A percentile compares a stretch with the other conserved stretches of the same genome.
Conservation (phyloP, 106 monocot genomes). For the Gastrodia elata region DNA sequence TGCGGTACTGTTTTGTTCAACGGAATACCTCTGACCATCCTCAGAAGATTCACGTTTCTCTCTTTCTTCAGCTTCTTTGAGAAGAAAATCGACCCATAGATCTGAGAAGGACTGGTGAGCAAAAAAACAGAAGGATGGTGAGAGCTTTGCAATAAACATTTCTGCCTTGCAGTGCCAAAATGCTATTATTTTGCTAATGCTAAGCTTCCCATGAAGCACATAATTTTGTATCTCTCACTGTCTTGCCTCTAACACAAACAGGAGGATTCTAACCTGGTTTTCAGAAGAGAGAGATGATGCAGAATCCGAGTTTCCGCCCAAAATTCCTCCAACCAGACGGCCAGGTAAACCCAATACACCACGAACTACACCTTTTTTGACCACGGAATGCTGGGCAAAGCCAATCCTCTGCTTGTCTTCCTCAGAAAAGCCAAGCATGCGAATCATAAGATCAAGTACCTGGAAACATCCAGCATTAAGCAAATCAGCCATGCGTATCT, state of each 20-base stretch:
- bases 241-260: no score
- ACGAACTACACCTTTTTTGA: slow-evolving; percentile 80
- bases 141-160: neutral
- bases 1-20: neutral
- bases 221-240: no score
- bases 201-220: no score
- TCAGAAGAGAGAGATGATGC: slow-evolving; percentile 30
- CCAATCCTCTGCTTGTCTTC: slow-evolving; percentile 95
- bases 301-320: slow-evolving; percentile 46
- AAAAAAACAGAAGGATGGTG: neutral
- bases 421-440: slow-evolving; percentile 96
- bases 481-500: slow-evolving; percentile 1
- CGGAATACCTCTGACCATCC: slow-evolving; percentile 19
- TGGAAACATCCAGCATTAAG: slow-evolving; percentile 11
- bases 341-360: slow-evolving; percentile 89
- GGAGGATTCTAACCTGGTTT: slow-evolving; percentile 47
- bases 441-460: slow-evolving; percentile 97
- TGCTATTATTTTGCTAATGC: no score
- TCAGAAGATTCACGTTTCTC: slow-evolving; percentile 60
- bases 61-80: slow-evolving; percentile 88
- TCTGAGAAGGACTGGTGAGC: slow-evolving; percentile 94
- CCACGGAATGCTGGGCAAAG: slow-evolving; percentile 58
- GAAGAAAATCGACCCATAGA: slow-evolving; percentile 98
- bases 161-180: no score
- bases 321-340: slow-evolving; percentile 84